Base-by-base conservation (phyloP, 2,329 filamentous ascomycete species). In the Fusarium veterinarium region DNA sequence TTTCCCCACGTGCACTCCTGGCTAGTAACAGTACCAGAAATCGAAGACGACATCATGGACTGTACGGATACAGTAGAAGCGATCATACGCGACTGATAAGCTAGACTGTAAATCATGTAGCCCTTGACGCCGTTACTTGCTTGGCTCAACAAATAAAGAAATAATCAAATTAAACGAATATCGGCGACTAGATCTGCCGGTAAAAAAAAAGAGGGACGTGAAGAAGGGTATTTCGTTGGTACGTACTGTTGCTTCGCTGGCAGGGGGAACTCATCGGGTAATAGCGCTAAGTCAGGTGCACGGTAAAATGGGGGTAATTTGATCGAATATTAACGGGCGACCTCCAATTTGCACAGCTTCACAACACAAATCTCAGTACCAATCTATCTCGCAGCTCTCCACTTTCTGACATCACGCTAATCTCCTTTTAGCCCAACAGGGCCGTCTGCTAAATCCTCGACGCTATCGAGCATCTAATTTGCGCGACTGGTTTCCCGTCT, bases 381-480 rank as follows among this genome's bases (percentile, higher is more conserved):
- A 68, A 71, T 78, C 66, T 78, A 78, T 78, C 76, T 76, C 73
- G 61, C 75, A 77, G 72, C 40, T 69, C 49, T 46, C 72, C 73
- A 75, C 75, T 67, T 31, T 30, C n/a, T 35, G 33, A 63, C 41
- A 16, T 17, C 17, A n/a, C 59, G 37, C 75, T 77, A 77, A 46
- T 38, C 75, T 52, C 12, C n/a, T 67, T 67, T 20, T 7, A 51
- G 72, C 49, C 72, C 64, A 77, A 65, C 75, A 76, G 69, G 73
- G 64, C 74, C 71, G 38, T 53, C 74, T 72, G 61, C 73, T 71
- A 76, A 76, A 75, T 66, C 72, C 72, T 76, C 69, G 64, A 75
- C 76, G 76, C 77, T 77, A 76, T 78, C 68, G 64, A 75, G 68
- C 69, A 75, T 71, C 69, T 78, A 78, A 78, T 78, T 78, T 78